Evolutionary conservation across 768 basidiomycete genomes (phyloP).

Genomic region (Leccinum imitatum): DNA sequence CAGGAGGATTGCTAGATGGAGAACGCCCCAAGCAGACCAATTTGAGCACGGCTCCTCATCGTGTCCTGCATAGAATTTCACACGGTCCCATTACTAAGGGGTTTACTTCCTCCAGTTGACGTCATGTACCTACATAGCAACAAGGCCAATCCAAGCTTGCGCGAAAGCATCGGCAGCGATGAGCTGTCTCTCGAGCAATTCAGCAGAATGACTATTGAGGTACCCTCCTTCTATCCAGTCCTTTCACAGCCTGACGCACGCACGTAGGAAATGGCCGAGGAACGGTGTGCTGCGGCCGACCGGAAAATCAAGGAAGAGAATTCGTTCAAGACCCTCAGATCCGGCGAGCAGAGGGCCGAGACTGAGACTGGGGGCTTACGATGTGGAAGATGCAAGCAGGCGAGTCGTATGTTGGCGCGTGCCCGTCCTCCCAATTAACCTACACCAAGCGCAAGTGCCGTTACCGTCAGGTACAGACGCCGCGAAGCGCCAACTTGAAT

Average conservation of each 20-base stretch:
- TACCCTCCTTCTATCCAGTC: constrained; percentile 24
- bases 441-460: constrained; percentile 69
- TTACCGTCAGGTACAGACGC: constrained; percentile 94
- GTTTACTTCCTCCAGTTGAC: no score
- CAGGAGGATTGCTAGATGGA: no score
- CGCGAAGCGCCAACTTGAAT: constrained; percentile 70
- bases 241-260: not conserved
- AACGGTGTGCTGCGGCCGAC: constrained; percentile 74
- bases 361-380: constrained; percentile 87
- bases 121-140: constrained; percentile 27
- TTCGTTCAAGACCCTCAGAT: constrained; percentile 86
- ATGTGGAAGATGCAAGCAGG: constrained; percentile 39
- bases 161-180: constrained; percentile 84
- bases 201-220: constrained; percentile 78
- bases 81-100: no score
- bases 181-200: constrained; percentile 69
- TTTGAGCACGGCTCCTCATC: no score
- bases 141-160: constrained; percentile 84
- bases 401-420: constrained; percentile 11
- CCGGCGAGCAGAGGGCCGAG: constrained; percentile 87
- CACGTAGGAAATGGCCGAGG: constrained; percentile 92
- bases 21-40: no score
- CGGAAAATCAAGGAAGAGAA: constrained; percentile 82
- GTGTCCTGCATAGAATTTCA: no score
- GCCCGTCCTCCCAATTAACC: not conserved